Base-by-base conservation (phyloP, 768 basidiomycete species). In the Postia placenta region DNA sequence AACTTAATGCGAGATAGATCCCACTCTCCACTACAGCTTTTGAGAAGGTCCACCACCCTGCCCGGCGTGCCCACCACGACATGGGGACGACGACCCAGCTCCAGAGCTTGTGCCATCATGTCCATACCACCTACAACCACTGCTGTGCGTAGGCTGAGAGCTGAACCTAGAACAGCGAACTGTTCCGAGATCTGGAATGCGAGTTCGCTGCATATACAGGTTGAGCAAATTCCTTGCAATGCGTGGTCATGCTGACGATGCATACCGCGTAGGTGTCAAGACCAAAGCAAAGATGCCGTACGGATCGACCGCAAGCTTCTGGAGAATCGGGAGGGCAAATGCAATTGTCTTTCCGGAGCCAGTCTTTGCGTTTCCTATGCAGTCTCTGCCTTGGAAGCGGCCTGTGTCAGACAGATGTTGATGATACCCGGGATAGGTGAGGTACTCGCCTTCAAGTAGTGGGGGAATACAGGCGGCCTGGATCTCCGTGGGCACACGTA, bases 91-190 rank as follows among this genome's bases (percentile, higher is more conserved):
- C 83, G 80, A 2, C 76, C 74, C 12, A 99, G 79, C 59, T 94
- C 92, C 15, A 90, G 71, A 0, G 95, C 91, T 64, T 99, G 96
- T 1, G 81, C 64, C 74, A 96, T 92, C 85, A 95, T 95, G 59
- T 99, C 96, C 92, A 99, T 95, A 4, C 96, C 96, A 15, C 96
- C 96, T 2, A 98, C 93, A 26, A 97, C 72, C 6, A 97, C 92
- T 9, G 87, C 79, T 7, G 92, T 95, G 25, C 83, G 82, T 42
- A 92, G 67, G 60, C 85, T 92, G 50, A 96, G 68, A 11, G 91
- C 73, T 15, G 79, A 74, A 22, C 96, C 95, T 2, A 99, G 75
- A 4, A 93, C 93, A 2, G 84, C 81, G 64, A 98, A 97, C 64
- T 99, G 96, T 54, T 97, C 95, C 1, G 93, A 80, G 43, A 99